phyloP scores from a whole-genome alignment of 345 rosid species.

The Melastoma malabathricum region DNA sequence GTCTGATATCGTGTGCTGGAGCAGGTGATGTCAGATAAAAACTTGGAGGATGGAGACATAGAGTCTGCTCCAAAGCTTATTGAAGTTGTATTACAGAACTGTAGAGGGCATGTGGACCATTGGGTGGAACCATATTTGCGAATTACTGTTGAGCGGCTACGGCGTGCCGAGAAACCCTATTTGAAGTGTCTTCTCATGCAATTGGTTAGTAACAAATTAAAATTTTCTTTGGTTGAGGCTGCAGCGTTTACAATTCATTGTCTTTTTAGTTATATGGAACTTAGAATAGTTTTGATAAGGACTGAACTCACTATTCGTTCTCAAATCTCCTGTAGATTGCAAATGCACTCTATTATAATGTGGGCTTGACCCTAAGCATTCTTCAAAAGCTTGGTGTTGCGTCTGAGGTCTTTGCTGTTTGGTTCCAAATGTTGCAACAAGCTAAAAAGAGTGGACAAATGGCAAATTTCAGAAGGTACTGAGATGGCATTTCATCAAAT shows the following conservation, averaged over 20 bases:
- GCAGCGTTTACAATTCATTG: too few relatives aligned
- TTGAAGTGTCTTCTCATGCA: conserved; percentile 91
- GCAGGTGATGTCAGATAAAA: conserved; percentile 74
- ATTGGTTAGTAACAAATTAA: conserved; percentile 55
- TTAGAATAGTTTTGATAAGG: neutral
- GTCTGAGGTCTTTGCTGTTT: conserved; percentile 59
- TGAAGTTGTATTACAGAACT: conserved; percentile 92
- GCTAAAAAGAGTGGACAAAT: conserved; percentile 68
- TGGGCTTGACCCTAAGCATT: conserved; percentile 61
- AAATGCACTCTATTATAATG: conserved; percentile 81
- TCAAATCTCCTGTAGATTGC: conserved; percentile 53
- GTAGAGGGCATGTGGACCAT: conserved; percentile 96
- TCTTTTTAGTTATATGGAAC: neutral
- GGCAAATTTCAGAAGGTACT: conserved; percentile 75
- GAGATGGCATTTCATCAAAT: too few relatives aligned
- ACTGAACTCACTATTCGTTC: neutral
- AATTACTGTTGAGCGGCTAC: conserved; percentile 69
- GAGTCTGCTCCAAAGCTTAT: conserved; percentile 98
- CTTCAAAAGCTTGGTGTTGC: conserved; percentile 75
- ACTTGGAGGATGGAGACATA: conserved; percentile 80
- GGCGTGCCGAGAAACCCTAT: conserved; percentile 58
- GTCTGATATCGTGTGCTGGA: neutral
- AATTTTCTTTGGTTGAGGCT: neutral
- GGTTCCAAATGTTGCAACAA: conserved; percentile 98
- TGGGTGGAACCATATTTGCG: conserved; percentile 95